Evolutionary conservation across 108 stramenopile genomes (phyloP).

Genomic region (Cyclotella cryptica): DNA sequence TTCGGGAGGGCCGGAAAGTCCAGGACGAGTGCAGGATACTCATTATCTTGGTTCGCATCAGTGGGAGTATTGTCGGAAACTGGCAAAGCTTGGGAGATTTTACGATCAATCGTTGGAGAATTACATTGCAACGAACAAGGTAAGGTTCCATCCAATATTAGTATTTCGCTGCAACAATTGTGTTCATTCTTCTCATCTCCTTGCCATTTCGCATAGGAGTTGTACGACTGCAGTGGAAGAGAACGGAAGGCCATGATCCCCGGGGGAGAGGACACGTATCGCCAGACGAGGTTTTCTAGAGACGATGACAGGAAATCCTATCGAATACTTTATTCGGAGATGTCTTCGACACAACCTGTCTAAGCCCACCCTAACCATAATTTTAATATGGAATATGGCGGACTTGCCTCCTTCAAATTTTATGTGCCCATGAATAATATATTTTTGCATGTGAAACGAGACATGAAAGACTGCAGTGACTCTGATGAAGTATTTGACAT

Average conservation of each 20-base stretch:
- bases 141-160: slow-evolving; percentile 14
- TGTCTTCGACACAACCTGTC: background rate
- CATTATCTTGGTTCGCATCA: slow-evolving; percentile 80
- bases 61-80: slow-evolving; percentile 80
- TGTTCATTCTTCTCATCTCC: background rate
- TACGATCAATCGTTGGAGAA: slow-evolving; percentile 64
- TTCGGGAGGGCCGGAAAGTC: slow-evolving; percentile 56
- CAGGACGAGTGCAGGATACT: slow-evolving; percentile 74
- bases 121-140: slow-evolving; percentile 80
- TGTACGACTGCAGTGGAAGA: slow-evolving; percentile 6
- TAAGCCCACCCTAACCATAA: no score
- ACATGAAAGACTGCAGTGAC: no score
- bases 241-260: slow-evolving; percentile 13
- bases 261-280: slow-evolving; percentile 11
- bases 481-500: no score
- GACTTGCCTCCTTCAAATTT: no score
- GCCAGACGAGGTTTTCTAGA: background rate
- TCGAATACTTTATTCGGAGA: background rate
- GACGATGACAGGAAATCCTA: background rate
- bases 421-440: background rate
- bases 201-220: background rate
- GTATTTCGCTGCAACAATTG: background rate
- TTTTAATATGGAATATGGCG: no score
- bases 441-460: no score
- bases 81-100: slow-evolving; percentile 66